Conservation (phyloP, 164 flowering plant genomes). For the Akebia trifoliata region DNA sequence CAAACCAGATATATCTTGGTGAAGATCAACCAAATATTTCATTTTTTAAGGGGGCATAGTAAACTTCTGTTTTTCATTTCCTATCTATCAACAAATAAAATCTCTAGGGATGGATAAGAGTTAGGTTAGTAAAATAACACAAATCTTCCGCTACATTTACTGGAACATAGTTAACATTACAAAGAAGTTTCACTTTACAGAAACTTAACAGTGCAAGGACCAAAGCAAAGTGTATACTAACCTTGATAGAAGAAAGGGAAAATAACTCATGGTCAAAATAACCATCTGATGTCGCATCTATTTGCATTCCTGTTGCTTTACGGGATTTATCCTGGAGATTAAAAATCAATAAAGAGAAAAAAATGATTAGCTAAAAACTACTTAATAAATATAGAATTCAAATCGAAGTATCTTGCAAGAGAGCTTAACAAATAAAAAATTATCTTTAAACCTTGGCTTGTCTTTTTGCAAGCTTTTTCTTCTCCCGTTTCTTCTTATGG, state of each 20-base stretch:
- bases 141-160: too few species aligned
- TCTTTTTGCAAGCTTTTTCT: constrained; percentile 66
- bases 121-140: too few species aligned
- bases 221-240: constrained; percentile 14
- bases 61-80: too few species aligned
- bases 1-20: not conserved
- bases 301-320: constrained; percentile 72
- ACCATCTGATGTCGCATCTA: constrained; percentile 76
- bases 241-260: constrained; percentile 89
- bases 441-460: constrained; percentile 56
- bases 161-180: too few species aligned
- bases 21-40: too few species aligned
- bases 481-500: constrained; percentile 71
- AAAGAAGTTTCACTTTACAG: not conserved
- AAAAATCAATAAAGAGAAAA: not conserved
- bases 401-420: too few species aligned
- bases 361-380: not conserved
- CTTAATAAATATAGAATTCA: not conserved
- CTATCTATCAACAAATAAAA: too few species aligned
- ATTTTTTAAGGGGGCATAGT: too few species aligned
- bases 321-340: constrained; percentile 75
- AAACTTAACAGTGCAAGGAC: not conserved
- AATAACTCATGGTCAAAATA: constrained; percentile 76
- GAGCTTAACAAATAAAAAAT: not conserved
- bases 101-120: too few species aligned